Evolutionary conservation across 2,329 filamentous ascomycete genomes (phyloP), one percentile per base, ranked within the genome.

Genomic region (Pseudogymnoascus sp.): DNA sequence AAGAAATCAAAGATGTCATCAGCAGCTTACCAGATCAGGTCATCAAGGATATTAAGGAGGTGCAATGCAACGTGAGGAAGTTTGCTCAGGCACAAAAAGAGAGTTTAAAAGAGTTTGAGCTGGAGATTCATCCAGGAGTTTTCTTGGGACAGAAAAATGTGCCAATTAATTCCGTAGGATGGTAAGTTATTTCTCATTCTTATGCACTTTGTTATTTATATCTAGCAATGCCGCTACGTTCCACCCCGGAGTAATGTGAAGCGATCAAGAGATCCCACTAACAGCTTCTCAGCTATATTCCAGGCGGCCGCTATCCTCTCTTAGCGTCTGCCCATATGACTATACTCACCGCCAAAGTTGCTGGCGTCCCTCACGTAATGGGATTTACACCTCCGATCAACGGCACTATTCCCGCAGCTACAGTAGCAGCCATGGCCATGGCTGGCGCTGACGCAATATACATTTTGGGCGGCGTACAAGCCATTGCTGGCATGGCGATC

Each of bases 281-380:
- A 41, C 38, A 41, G 38, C 8, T 41, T 19, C 10, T 4, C 10
- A 41, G 38, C 38, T 41, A 41, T 41, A 26, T 19, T n/a, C 41
- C 26, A 49, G 19, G 7, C 39, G 31, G 63, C 39, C 68, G 16
- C 63, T 69, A 39, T 64, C 78, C 80, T 0, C 73, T 83, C 2
- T 77, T 83, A 2, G 81, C 80, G 1, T 80, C 77, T 6, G 78
- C 79, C 2, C 81, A 83, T 68, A 83, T 82, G 81, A 82, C 80
- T 2, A 81, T 83, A 55, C 68, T 82, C 4, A 83, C 80, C 0
- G 80, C 80, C 21, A 83, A 83, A 66, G 78, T 78, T 4, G 80
- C 81, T 4, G 81, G 81, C 2, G 80, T 82, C 1, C 71, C 72
- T n/a, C 71, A 78, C 59, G 79, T 83, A 3, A 74, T 80, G 6